Evolutionary conservation across 2,329 filamentous ascomycete genomes (phyloP).

Genomic region (Diplodia sapinea): DNA sequence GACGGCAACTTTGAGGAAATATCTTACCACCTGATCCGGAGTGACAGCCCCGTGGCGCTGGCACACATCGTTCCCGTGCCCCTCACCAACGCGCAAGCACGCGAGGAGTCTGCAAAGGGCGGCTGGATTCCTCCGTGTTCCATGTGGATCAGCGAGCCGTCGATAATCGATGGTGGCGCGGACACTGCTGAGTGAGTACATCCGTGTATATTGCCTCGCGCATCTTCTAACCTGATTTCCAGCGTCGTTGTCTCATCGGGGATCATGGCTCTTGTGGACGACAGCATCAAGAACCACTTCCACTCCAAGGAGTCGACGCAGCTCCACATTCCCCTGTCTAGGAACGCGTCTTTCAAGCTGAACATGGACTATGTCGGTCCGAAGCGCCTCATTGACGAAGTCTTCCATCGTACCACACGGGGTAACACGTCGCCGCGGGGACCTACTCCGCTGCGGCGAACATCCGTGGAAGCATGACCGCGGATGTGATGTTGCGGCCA

Average conservation of each 20-base stretch:
- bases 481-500: slow-evolving; percentile 8
- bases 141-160: slow-evolving; percentile 84
- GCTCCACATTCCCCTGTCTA: slow-evolving; percentile 58
- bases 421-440: slow-evolving; percentile 38
- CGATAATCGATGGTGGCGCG: slow-evolving; percentile 70
- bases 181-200: slow-evolving; percentile 84
- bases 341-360: slow-evolving; percentile 58
- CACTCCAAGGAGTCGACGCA: slow-evolving; percentile 61
- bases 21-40: slow-evolving; percentile 79
- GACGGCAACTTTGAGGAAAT: slow-evolving; percentile 68
- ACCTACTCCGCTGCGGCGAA: slow-evolving; percentile 39
- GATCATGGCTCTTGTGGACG: slow-evolving; percentile 84
- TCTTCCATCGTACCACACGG: slow-evolving; percentile 60
- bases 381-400: slow-evolving; percentile 66
- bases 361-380: slow-evolving; percentile 68
- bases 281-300: slow-evolving; percentile 85
- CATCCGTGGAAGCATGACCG: slow-evolving; percentile 33
- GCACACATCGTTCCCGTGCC: slow-evolving; percentile 86
- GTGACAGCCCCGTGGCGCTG: slow-evolving; percentile 66
- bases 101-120: slow-evolving; percentile 75
- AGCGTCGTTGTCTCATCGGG: slow-evolving; percentile 92
- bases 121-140: slow-evolving; percentile 91
- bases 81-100: slow-evolving; percentile 71
- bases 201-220: slow-evolving; percentile 25
- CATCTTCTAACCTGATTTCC: slow-evolving; percentile 26